Percentiles rank a stretch among this genome's conserved stretches.
These are phyloP conservation scores for Naganishia vaughanmartiniae DNA, from an alignment of 768 basidiomycete genomes.

Conservation along the genomic window DNA sequence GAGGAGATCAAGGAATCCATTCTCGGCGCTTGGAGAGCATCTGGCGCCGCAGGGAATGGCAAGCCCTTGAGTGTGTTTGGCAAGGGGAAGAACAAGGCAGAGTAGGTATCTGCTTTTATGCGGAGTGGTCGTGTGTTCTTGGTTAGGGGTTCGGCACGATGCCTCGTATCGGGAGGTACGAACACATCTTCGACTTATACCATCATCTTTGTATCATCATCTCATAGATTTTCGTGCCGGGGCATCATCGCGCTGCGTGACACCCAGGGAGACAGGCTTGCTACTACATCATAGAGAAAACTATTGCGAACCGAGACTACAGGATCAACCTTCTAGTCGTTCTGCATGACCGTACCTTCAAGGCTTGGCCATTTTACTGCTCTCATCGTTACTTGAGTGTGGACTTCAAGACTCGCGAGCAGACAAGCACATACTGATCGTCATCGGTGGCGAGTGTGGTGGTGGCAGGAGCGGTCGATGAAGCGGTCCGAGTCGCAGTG, in stretches of 20 bases:
- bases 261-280: background rate
- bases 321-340: background rate
- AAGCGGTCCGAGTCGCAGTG: background rate
- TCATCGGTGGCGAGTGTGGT: background rate
- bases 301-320: background rate
- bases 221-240: background rate
- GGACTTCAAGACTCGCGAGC: slow-evolving; percentile 3
- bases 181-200: background rate
- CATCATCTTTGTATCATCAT: background rate
- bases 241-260: background rate
- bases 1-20: slow-evolving; percentile 77
- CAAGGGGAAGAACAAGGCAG: slow-evolving; percentile 38
- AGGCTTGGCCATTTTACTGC: background rate
- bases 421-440: slow-evolving; percentile 9
- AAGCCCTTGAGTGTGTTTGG: slow-evolving; percentile 25
- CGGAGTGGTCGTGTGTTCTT: background rate
- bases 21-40: slow-evolving; percentile 78
- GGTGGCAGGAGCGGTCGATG: slow-evolving; percentile 4
- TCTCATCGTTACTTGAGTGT: background rate
- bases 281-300: background rate
- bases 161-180: background rate
- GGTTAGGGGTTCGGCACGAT: background rate
- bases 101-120: slow-evolving; percentile 19
- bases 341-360: background rate
- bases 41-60: slow-evolving; percentile 45